Evolutionary conservation across 768 basidiomycete species (phyloP).

Genomic region (Suillus paluster): DNA sequence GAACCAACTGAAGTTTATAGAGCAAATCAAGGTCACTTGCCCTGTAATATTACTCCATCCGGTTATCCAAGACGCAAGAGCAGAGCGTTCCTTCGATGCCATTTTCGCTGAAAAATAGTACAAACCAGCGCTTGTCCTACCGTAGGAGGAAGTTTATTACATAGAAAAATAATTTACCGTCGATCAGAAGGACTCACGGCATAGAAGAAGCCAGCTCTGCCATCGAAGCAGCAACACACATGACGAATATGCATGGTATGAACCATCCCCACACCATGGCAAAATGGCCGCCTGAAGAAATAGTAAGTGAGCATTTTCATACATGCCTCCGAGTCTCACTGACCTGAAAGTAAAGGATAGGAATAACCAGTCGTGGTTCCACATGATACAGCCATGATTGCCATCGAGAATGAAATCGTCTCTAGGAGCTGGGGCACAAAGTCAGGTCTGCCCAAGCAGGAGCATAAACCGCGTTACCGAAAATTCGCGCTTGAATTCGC

Average conservation of each 20-base stretch:
- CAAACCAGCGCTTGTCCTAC: slow-evolving; percentile 28
- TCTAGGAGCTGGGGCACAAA: slow-evolving; percentile 20
- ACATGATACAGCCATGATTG: slow-evolving; percentile 28
- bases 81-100: slow-evolving; percentile 26
- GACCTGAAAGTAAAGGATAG: slow-evolving; percentile 21
- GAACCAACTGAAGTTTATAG: slow-evolving; percentile 26
- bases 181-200: slow-evolving; percentile 18
- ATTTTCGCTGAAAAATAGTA: slow-evolving; percentile 34
- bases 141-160: background rate
- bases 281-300: slow-evolving; percentile 24
- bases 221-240: slow-evolving; percentile 24
- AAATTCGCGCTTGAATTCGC: slow-evolving; percentile 29
- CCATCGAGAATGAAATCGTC: slow-evolving; percentile 28
- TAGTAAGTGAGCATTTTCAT: background rate
- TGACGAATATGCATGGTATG: slow-evolving; percentile 23
- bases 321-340: background rate
- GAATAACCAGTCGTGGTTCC: slow-evolving; percentile 25
- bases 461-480: slow-evolving; percentile 15
- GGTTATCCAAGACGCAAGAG: slow-evolving; percentile 33
- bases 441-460: background rate
- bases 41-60: slow-evolving; percentile 34
- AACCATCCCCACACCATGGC: slow-evolving; percentile 30
- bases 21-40: slow-evolving; percentile 31
- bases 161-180: background rate
- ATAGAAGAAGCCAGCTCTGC: slow-evolving; percentile 25